These are phyloP conservation scores for Agapanthus africanus DNA, from an alignment of 106 monocot species.

Conservation along the genomic window DNA sequence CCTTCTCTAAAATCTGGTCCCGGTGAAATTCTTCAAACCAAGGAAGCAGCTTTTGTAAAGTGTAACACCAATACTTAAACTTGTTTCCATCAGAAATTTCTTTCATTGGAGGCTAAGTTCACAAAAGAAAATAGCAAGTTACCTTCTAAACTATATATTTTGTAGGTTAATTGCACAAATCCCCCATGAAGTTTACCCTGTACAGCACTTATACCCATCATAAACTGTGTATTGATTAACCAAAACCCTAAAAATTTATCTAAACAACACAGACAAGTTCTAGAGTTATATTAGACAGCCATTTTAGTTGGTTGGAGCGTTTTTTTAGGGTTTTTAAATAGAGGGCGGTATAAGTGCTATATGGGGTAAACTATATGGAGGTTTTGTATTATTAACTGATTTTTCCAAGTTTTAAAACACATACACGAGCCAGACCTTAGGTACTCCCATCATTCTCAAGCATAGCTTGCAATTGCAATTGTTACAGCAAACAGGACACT, in stretches of 20 bases:
- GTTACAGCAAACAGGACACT: conserved; percentile 40
- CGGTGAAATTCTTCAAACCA: too few relatives aligned
- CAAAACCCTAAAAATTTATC: conserved; percentile 43
- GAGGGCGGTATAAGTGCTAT: too few relatives aligned
- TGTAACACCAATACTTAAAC: too few relatives aligned
- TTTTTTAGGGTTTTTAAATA: too few relatives aligned
- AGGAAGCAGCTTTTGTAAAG: too few relatives aligned
- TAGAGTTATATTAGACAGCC: conserved; percentile 26
- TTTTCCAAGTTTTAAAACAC: too few relatives aligned
- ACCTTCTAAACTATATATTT: neutral
- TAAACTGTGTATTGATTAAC: conserved; percentile 44
- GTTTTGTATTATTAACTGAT: too few relatives aligned
- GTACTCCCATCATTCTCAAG: conserved; percentile 43
- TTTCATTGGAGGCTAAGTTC: too few relatives aligned
- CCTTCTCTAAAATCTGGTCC: too few relatives aligned
- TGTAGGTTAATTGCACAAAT: neutral
- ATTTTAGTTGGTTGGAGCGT: conserved; percentile 19
- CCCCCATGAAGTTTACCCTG: conserved; percentile 25
- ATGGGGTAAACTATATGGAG: conserved; percentile 25
- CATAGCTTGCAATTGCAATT: conserved; percentile 64
- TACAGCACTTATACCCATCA: conserved; percentile 44
- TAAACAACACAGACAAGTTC: conserved; percentile 39
- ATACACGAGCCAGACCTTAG: conserved; percentile 17
- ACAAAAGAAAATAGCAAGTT: conserved; percentile 1
- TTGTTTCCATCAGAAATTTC: too few relatives aligned